Base-by-base conservation (phyloP, 164 flowering plant species). In the Magnolia changhungtana region DNA sequence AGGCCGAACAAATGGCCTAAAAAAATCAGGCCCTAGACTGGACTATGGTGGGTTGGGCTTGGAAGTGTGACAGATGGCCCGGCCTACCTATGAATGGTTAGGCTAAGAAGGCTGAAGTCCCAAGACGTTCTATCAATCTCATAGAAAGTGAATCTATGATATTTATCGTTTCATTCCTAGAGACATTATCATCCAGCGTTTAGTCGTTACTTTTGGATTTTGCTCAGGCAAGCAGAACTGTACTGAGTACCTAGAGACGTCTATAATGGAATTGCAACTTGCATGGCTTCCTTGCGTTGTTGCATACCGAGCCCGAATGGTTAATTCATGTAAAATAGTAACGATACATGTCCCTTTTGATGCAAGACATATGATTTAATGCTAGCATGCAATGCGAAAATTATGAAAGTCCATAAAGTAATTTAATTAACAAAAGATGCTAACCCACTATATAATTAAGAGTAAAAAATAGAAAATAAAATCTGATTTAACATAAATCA, bases 271-370 rank as follows among this genome's bases (percentile, higher is more conserved):
- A 84, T 74, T 96, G 83, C 99, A 92, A 78, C 97, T 96, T 77
- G 94, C 99, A 50, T 83, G 90, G 75, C 79, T 96, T 51, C 98
- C 99, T 71, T 92, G 96, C 78, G 84, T 92, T 51, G 90, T 92
- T 74, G 92, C 97, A 37, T 96, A 94, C 79, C 86, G 95, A 80
- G 98, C 99, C 99, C 4, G 98, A 96, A 80, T 85, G 88, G 94
- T 69, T 91, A 27, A 90, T 96, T 74, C 86, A 4, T 85, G 80
- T 50, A 92, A 86, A 83, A 96, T 97, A 87, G 85, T 81, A 90
- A 81, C 86, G 85, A 18, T 85, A 85, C 78, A 92, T 96, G 61
- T 94, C 99, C 37, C 91, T 94, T 51, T 96, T 98, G 27, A 24
- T 24, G 27, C 24, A 96, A 96, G 27, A 24, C 27, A 24, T 1